phyloP scores from a whole-genome alignment of 495 filamentous ascomycete species.

The Clavariopsis aquatica region DNA sequence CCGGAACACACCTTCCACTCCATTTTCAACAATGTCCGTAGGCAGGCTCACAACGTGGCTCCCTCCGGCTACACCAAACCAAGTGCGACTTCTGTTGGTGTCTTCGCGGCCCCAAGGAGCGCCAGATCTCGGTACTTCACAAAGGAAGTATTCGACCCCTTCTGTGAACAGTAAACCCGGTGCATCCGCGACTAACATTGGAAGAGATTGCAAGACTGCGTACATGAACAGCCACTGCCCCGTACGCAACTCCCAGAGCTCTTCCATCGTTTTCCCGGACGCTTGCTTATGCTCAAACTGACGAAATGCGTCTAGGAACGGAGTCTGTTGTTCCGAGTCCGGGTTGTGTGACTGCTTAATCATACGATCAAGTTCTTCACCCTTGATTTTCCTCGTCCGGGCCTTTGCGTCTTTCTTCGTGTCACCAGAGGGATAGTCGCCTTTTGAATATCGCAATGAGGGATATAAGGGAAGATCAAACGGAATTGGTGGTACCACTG shows the following conservation, averaged over 20 bases:
- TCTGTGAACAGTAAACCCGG: slow-evolving; percentile 74
- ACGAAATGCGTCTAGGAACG: slow-evolving; percentile 78
- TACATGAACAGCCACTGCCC: slow-evolving; percentile 97
- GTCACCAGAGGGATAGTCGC: slow-evolving; percentile 62
- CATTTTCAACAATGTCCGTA: slow-evolving; percentile 79
- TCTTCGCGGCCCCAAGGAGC: slow-evolving; percentile 82
- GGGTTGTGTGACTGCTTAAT: slow-evolving; percentile 75
- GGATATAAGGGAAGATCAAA: slow-evolving; percentile 86
- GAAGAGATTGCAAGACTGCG: slow-evolving; percentile 83
- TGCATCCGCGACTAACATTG: slow-evolving; percentile 86
- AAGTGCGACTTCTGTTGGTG: slow-evolving; percentile 65
- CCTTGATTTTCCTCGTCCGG: slow-evolving; percentile 67
- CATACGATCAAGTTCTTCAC: slow-evolving; percentile 72
- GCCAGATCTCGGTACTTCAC: slow-evolving; percentile 78
- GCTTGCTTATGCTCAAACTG: slow-evolving; percentile 78
- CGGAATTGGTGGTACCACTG: slow-evolving; percentile 86
- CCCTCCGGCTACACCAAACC: slow-evolving; percentile 77
- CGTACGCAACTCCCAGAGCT: slow-evolving; percentile 73
- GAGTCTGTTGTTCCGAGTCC: slow-evolving; percentile 61
- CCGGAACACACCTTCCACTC: slow-evolving; percentile 85
- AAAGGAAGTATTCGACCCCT: slow-evolving; percentile 95
- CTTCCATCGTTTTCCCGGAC: slow-evolving; percentile 67
- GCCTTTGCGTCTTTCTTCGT: slow-evolving; percentile 69
- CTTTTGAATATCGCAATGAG: slow-evolving; percentile 60
- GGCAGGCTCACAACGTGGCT: slow-evolving; percentile 74